Evolutionary conservation across 2,329 filamentous ascomycete genomes (phyloP), one percentile per base, ranked within the genome.

Genomic region (Lomentospora prolificans): DNA sequence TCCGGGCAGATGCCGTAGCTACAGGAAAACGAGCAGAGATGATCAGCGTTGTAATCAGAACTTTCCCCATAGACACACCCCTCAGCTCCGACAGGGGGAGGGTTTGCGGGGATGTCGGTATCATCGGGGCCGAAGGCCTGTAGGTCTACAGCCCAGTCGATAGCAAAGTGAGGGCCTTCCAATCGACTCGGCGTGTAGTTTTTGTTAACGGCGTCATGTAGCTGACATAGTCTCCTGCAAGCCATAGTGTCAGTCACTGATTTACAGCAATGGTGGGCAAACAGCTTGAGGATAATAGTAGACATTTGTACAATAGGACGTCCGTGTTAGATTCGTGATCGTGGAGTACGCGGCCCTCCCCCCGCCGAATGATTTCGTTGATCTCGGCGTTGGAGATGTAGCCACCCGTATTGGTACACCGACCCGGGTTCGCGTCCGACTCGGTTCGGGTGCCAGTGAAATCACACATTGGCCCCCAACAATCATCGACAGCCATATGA

Each of bases 301-400:
- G 36, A 44, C 39, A 12, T 4, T 10, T 24, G 41, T 30, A 39
- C 51, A 22, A 48, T 10, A 61, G 58, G 58, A 31, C 57, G 55
- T 50, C 25, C 28, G 17, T 10, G 14, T 46, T 17, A 52, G 28
- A 39, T 14, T n/a, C 19, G 14, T 28, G 10, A 2, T 30, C 51
- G 10, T 48, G 17, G 36, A 44, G 24, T 30, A 24, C 6, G 4
- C 24, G 5, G 22, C 24, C 22, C 17, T 3, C 5, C 19, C 14
- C 22, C 10, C 10, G 4, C 2, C 10, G 5, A 28, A 67, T 63
- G 28, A 71, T 67, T n/a, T 67, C 60, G 4, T 61, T 24, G 50
- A 70, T 69, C 57, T 70, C 67, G 4, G 60, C 60, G 48, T 69
- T 66, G 56, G 64, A 59, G 39, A 71, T 64, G 51, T 70, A 70